Base-by-base conservation (phyloP, 1,139 yeast species). In the Arxiozyma telluris region DNA sequence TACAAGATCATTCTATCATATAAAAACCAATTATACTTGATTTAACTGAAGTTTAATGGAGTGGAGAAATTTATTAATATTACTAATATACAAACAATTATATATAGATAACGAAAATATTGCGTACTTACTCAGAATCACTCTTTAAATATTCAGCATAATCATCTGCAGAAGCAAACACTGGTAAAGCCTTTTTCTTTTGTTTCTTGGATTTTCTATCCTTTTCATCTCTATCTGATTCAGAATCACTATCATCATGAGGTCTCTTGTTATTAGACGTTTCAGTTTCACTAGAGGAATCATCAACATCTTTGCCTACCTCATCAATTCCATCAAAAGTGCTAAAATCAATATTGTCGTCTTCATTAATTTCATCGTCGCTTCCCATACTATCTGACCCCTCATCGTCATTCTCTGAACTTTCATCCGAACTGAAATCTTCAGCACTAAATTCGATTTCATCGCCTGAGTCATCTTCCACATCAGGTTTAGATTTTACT, bases 131-230 rank as follows among this genome's bases (percentile, higher is more conserved):
- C 53, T 81, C 86, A 53, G 80, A 82, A 46, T 82, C 85, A 6
- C 87, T 83, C 50, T 79, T 77, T 68, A 88, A 73, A 64, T 84
- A 85, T 66, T 85, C 76, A 23, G 96, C 85, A 68, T 90, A 91
- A 60, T 89, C 96, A 49, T 87, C 96, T 11, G 83, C 95, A 50
- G 94, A 84, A 1, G 96, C 98, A 74, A 89, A 91, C 22, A 83
- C 78, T 22, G 98, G 97, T 59, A 91, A 73, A 30, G 41, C 63
- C 60, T 49, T 61, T 58, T 54, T 58, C 57, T 46, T 54, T 56
- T 50, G 59, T 55, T 44, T 55, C 59, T 44, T 58, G 57, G 47
- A 55, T 62, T 52, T 62, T 68, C 52, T 57, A 27, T 49, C 54
- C 55, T 43, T 58, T 64, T 50, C 52, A 58, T 54, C 46, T 52